Conservation (phyloP, 2,329 filamentous ascomycete genomes). For the Xenoacremonium recifei region DNA sequence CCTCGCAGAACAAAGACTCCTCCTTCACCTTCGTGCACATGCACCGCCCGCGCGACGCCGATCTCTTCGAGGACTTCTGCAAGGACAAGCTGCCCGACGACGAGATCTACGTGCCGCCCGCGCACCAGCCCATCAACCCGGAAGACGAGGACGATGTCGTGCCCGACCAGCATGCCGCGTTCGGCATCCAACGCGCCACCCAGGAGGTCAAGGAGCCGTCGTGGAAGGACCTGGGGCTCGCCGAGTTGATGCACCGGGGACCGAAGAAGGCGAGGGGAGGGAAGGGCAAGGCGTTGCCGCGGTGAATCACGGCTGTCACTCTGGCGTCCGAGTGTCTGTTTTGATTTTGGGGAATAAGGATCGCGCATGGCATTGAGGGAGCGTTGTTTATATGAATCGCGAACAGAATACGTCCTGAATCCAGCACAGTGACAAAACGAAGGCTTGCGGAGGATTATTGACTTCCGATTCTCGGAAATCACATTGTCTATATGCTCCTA, state of each 20-base stretch:
- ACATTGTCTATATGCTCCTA: too few relatives aligned
- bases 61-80: slow-evolving; percentile 77
- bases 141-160: slow-evolving; percentile 89
- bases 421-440: too few relatives aligned
- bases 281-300: slow-evolving; percentile 16
- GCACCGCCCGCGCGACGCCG: slow-evolving; percentile 67
- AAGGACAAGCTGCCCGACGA: slow-evolving; percentile 70
- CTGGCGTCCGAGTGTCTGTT: not conserved
- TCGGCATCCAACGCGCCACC: slow-evolving; percentile 80
- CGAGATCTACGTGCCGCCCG: slow-evolving; percentile 77
- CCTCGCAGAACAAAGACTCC: slow-evolving; percentile 67
- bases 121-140: slow-evolving; percentile 79
- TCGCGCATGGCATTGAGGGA: slow-evolving; percentile 13
- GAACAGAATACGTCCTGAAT: not conserved
- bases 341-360: not conserved
- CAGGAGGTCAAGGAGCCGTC: slow-evolving; percentile 68
- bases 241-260: slow-evolving; percentile 65
- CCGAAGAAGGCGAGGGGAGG: slow-evolving; percentile 35
- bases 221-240: slow-evolving; percentile 78
- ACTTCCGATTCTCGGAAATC: too few relatives aligned
- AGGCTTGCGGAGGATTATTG: too few relatives aligned
- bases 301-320: too few relatives aligned
- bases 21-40: slow-evolving; percentile 75
- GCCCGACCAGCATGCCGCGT: slow-evolving; percentile 83
- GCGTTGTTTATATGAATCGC: too few relatives aligned